A percentile compares a stretch with the other conserved stretches of the same genome.
phyloP scores from a whole-genome alignment of 192 early-diverging fungal species.

The Mortierella alpina region DNA sequence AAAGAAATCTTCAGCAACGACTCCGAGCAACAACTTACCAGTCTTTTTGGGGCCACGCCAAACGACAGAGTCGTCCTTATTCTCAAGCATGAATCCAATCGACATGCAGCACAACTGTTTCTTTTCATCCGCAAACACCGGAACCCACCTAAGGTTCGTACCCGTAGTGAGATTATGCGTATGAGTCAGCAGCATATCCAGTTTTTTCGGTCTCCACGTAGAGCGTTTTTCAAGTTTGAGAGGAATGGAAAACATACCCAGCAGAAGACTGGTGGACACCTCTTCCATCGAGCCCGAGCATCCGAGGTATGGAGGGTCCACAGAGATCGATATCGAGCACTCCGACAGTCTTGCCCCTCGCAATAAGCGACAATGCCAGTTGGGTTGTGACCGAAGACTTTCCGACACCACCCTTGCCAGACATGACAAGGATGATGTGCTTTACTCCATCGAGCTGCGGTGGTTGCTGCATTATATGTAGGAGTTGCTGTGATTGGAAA shows the following conservation, averaged over 20 bases:
- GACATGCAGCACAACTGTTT: conserved; percentile 92
- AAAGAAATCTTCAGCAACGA: too few species aligned
- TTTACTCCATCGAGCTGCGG: conserved; percentile 61
- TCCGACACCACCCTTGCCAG: conserved; percentile 98
- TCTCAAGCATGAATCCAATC: conserved; percentile 92
- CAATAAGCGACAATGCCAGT: conserved; percentile 75
- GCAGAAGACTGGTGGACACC: conserved; percentile 90
- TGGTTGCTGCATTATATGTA: conserved; percentile 31
- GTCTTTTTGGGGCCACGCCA: conserved; percentile 99
- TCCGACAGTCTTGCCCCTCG: conserved; percentile 80
- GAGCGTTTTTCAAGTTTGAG: not conserved
- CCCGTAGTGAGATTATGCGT: not conserved
- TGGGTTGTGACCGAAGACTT: conserved; percentile 94
- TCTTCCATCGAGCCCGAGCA: conserved; percentile 91
- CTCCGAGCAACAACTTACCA: conserved; percentile 56
- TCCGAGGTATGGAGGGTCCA: conserved; percentile 95
- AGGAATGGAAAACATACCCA: conserved; percentile 67
- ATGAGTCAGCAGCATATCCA: conserved; percentile 9
- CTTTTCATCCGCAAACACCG: conserved; percentile 75
- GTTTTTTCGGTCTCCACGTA: not conserved
- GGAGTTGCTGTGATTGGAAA: not conserved
- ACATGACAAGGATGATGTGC: conserved; percentile 92
- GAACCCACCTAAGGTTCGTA: conserved; percentile 73
- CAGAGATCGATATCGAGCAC: conserved; percentile 97
- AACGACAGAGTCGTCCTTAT: conserved; percentile 92